Base-by-base conservation (phyloP, 2,329 filamentous ascomycete species). In the Xylariaceae sp. region DNA sequence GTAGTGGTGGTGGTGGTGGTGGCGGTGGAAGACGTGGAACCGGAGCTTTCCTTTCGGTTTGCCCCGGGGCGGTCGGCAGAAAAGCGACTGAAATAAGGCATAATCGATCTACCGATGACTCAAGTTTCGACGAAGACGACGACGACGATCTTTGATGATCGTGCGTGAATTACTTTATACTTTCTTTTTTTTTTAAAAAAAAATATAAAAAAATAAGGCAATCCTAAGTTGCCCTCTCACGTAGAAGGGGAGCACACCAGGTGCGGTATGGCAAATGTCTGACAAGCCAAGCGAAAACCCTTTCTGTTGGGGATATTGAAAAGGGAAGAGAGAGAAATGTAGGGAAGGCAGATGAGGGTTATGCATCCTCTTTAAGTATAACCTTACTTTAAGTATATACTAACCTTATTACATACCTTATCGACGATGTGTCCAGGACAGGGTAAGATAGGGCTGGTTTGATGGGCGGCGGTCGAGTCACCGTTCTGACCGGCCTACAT, bases 11-110 rank as follows among this genome's bases (percentile, higher is more conserved):
- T 19, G 19, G 19, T 19, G 19, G 19, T 19, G 19, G 19, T 19
- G 19, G 19, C 19, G 19, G 19, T 19, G 19, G 19, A 19, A 19
- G 19, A 19, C 19, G 19, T 19, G 19, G 66, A 67, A 46, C 59
- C 61, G 47, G 62, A 62, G 56, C 64, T 68, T 48, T 62, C 59
- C 41, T 62, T 62, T 49, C 65, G 61, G 27, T 51, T 57, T 50
- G 57, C 46, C 8, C 56, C 41, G 31, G 56, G 46, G 43, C 62
- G 61, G 50, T 60, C 53, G 41, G 59, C 34, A 50, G 54, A 47
- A 48, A 59, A 62, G 60, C 43, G 58, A 45, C 32, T 62, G 57
- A 62, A 50, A 53, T 39, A 56, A 41, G 59, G 51, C 67, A 68
- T 68, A 46, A 30, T 51, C 11, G 26, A 19, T n/a, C 12, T 4